phyloP scores from a whole-genome alignment of 2,329 filamentous ascomycete genomes.

The Pestalotiopsis sp. region DNA sequence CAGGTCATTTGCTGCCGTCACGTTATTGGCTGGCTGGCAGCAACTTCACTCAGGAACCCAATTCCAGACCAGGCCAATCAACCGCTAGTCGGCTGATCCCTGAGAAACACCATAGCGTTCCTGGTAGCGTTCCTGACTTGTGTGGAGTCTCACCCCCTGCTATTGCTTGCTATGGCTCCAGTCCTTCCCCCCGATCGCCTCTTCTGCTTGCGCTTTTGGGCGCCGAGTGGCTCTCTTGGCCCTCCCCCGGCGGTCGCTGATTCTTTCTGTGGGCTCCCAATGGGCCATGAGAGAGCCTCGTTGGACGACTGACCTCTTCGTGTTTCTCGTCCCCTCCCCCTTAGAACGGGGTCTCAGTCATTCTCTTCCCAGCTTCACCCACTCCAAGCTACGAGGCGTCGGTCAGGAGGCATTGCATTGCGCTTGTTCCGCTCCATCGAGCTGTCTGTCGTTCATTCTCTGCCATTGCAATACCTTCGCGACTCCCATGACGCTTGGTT shows the following conservation, averaged over 20 bases:
- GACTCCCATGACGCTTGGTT: background rate
- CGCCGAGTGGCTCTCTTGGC: background rate
- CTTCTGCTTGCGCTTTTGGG: background rate
- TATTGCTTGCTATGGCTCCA: background rate
- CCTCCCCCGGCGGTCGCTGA: background rate
- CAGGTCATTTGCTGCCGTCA: background rate
- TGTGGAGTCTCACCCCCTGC: background rate
- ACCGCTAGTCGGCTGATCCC: background rate
- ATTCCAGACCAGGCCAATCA: slow-evolving; percentile 6
- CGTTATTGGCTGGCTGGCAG: background rate
- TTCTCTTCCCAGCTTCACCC: background rate
- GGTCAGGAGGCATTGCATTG: background rate
- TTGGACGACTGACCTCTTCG: background rate
- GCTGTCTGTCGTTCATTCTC: background rate
- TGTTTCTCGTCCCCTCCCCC: background rate
- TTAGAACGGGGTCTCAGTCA: background rate
- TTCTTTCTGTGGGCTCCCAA: background rate
- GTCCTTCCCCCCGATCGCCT: background rate
- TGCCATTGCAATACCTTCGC: background rate
- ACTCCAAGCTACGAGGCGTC: background rate
- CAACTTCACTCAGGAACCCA: slow-evolving; percentile 5
- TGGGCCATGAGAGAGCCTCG: background rate
- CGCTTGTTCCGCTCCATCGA: background rate
- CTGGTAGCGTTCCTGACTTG: background rate
- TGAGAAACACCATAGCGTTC: background rate